Evolutionary conservation across 1,284 basidiomycete genomes (phyloP).

Genomic region (Rhodotorula glutinis): DNA sequence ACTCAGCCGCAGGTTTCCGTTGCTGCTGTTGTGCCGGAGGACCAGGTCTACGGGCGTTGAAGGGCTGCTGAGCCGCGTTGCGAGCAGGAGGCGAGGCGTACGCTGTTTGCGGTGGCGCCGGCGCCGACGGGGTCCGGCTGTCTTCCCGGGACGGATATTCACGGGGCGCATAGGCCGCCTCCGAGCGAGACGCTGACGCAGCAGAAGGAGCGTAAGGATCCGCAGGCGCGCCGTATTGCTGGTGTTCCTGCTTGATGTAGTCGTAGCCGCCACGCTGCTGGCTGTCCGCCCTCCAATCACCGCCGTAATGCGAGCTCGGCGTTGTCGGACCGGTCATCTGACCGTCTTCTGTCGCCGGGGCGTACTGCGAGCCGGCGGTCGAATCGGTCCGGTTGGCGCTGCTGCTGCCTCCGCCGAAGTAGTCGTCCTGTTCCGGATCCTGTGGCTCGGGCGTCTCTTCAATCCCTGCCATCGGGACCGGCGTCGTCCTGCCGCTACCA

Average conservation of each 20-base stretch:
- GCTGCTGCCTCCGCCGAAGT: background rate
- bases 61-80: background rate
- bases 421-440: conserved; percentile 9
- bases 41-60: background rate
- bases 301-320: conserved; percentile 36
- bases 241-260: conserved; percentile 19
- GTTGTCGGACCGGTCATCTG: conserved; percentile 25
- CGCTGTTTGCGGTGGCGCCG: background rate
- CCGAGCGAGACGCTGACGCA: background rate
- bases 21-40: conserved; percentile 1
- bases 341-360: background rate
- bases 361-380: conserved; percentile 23
- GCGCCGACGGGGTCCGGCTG: conserved; percentile 14
- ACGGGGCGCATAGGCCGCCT: background rate
- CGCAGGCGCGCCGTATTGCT: background rate
- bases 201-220: conserved; percentile 25
- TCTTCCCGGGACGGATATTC: conserved; percentile 16
- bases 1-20: background rate
- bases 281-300: conserved; percentile 34
- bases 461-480: conserved; percentile 17
- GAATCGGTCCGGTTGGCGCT: background rate
- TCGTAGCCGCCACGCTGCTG: conserved; percentile 30
- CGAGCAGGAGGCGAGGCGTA: background rate
- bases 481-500: conserved; percentile 1
- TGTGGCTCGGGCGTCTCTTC: conserved; percentile 23